Base-by-base conservation (phyloP, 768 basidiomycete genomes). In the Pleurotus ostreatus region DNA sequence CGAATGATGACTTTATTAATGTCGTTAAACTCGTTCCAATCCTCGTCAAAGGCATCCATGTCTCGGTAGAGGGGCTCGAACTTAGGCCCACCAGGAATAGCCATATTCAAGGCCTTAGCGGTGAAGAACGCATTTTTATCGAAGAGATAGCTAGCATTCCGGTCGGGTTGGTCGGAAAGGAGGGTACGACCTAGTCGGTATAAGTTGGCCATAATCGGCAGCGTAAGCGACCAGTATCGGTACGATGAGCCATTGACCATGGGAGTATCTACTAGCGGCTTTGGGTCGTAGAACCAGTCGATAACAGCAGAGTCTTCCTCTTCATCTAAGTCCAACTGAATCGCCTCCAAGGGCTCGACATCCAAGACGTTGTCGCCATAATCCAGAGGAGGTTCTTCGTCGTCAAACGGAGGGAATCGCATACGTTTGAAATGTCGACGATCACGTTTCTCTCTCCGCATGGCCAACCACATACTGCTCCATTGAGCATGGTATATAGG, bases 381-480 rank as follows among this genome's bases (percentile, higher is more conserved):
- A 68, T 99, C 97, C 70, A 98, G 81, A 2, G 97, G 97, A 7
- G 97, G 97, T 65, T 99, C 97, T 74, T 99, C 96, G 67, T 98
- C 97, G 67, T 99, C 97, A 68, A 98, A 99, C 0, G 96, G 97
- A 20, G 97, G 97, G 75, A 98, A 99, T 20, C 96, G 86, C 94
- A 99, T 98, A 46, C 97, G 92, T 78, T 99, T 99, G 79, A 99
- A 99, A 71, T 99, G 97, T 57, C 96, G 78, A 68, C 97, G 90
- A 70, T 99, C 97, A 56, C 97, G 84, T 78, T 99, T 99, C 75
- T 99, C 97, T 59, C 97, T 78, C 58, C 97, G 82, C 97, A 99
- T 99, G 9, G 97, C 96, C 46, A 99, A 78, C 97, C 97, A 99
- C 97, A 99, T 99, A 4, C 92, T 91, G 68, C 93, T 95, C 97